Evolutionary conservation across 495 filamentous ascomycete species (phyloP), one percentile per base, ranked within the genome.

Genomic region (Aspergillus campestris): DNA sequence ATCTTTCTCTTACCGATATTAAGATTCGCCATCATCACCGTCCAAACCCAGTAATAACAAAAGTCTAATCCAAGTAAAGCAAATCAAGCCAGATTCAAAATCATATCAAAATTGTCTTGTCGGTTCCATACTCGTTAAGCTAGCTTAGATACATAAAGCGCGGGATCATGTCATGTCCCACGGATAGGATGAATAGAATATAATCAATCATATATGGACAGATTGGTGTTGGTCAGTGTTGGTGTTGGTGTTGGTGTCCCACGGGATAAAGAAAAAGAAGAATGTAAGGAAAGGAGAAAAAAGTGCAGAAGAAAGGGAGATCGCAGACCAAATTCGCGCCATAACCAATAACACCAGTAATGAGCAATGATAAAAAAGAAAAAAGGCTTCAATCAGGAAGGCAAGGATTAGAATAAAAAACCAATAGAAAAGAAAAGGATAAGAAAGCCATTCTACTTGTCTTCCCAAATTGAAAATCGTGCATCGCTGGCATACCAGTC

Each of bases 371-470:
- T 24, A 24, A 24, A 14, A 13, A 41, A 37, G 28, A 44, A 44
- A 40, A 36, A 33, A 45, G 18, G 35, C 18, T 24, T 24, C 18
- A 24, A 24, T 24, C 8, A 40, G 13, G 14, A 18, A 29, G 32
- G 9, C 12, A 45, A 34, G 42, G 5, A 45, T 34, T 24, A 46
- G 29, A 38, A 46, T 11, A 39, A 32, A 46, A 18, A 46, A 37
- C 12, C 9, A 34, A 34, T 12, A 15, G 3, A 7, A 38, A 38
- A 34, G 33, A 34, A 34, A 34, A 34, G 12, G 5, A 34, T 34
- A 13, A 34, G 33, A 34, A 13, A 34, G 33, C 33, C 33, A 34
- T 24, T 24, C 18, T 24, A 24, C 18, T 24, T 24, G 18, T 24
- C 18, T 24, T 24, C 18, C 18, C 18, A 24, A 24, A 24, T 4